Evolutionary conservation across 1,284 basidiomycete species (phyloP).

Genomic region (Phylloporus gajari): DNA sequence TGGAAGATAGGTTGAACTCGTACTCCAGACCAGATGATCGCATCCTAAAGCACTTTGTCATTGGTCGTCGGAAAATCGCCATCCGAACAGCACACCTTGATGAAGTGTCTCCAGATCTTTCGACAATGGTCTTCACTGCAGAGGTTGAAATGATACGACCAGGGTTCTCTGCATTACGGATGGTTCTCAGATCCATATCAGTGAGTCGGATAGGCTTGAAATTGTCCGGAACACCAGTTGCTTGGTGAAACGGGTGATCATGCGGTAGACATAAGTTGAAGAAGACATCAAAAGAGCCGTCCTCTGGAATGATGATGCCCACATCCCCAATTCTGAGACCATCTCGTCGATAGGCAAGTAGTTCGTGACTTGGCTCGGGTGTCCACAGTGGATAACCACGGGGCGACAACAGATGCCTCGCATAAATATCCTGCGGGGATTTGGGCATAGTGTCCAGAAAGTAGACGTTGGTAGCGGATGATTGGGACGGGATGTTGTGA

Average conservation of each 20-base stretch:
- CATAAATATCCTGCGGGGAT: conserved; percentile 10
- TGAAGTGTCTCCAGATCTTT: neutral
- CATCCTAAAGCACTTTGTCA: neutral
- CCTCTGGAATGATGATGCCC: conserved; percentile 29
- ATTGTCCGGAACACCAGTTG: conserved; percentile 19
- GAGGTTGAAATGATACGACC: conserved; percentile 13
- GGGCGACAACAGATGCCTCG: conserved; percentile 5
- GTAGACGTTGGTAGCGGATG: neutral
- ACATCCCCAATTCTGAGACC: conserved; percentile 41
- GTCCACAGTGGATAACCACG: conserved; percentile 39
- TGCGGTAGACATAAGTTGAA: conserved; percentile 38
- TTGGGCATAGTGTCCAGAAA: neutral
- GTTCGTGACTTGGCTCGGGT: conserved; percentile 31
- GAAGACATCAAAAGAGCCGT: conserved; percentile 36
- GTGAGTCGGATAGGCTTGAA: conserved; percentile 7
- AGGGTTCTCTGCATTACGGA: conserved; percentile 8
- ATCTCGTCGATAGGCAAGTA: conserved; percentile 27
- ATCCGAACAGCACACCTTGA: neutral
- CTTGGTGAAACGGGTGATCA: conserved; percentile 12
- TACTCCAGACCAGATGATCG: conserved; percentile 5
- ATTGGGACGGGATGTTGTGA: neutral
- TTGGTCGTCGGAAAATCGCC: too few species aligned
- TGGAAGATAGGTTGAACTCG: conserved; percentile 16
- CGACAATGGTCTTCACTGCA: conserved; percentile 12
- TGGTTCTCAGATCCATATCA: conserved; percentile 3